A percentile compares a stretch with the other conserved stretches of the same genome.
phyloP scores from a whole-genome alignment of 768 basidiomycete genomes.

The Auricularia heimuer region DNA sequence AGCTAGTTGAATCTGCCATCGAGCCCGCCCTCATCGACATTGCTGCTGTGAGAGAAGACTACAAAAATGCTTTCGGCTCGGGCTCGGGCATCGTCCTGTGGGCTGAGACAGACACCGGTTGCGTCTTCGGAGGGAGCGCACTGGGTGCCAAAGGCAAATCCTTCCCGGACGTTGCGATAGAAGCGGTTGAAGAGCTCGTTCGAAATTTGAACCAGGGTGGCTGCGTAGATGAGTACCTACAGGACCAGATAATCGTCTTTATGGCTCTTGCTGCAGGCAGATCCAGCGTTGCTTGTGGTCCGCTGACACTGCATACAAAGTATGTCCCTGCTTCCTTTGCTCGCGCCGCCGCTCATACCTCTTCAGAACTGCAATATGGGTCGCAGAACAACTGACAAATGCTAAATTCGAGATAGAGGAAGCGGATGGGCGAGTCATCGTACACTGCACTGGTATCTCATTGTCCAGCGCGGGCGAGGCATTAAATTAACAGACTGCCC shows the following conservation, averaged over 20 bases:
- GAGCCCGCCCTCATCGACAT: slow-evolving; percentile 23
- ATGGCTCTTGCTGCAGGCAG: slow-evolving; percentile 61
- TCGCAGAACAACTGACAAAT: slow-evolving; percentile 57
- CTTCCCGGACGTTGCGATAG: slow-evolving; percentile 47
- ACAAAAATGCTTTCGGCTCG: slow-evolving; percentile 32
- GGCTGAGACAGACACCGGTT: slow-evolving; percentile 63
- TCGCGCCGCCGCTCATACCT: neutral
- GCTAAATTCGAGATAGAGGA: slow-evolving; percentile 51
- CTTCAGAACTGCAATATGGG: slow-evolving; percentile 55
- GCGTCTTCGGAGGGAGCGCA: slow-evolving; percentile 59
- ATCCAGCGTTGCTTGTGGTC: slow-evolving; percentile 47
- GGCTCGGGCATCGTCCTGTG: slow-evolving; percentile 68
- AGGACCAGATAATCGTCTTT: slow-evolving; percentile 74
- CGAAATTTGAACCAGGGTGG: slow-evolving; percentile 52
- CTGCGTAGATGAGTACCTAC: slow-evolving; percentile 58
- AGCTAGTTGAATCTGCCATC: slow-evolving; percentile 24
- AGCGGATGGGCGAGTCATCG: slow-evolving; percentile 31
- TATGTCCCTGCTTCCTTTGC: slow-evolving; percentile 16
- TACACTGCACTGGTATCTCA: slow-evolving; percentile 55
- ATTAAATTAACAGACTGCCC: neutral
- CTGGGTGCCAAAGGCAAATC: slow-evolving; percentile 43
- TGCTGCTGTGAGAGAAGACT: slow-evolving; percentile 18
- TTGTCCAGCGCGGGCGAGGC: slow-evolving; percentile 1
- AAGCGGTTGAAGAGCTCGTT: slow-evolving; percentile 51
- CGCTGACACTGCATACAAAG: slow-evolving; percentile 61